A percentile compares a stretch with the other conserved stretches of the same genome.
phyloP scores from a whole-genome alignment of 208 protist species.

The Leishmania gerbilli region DNA sequence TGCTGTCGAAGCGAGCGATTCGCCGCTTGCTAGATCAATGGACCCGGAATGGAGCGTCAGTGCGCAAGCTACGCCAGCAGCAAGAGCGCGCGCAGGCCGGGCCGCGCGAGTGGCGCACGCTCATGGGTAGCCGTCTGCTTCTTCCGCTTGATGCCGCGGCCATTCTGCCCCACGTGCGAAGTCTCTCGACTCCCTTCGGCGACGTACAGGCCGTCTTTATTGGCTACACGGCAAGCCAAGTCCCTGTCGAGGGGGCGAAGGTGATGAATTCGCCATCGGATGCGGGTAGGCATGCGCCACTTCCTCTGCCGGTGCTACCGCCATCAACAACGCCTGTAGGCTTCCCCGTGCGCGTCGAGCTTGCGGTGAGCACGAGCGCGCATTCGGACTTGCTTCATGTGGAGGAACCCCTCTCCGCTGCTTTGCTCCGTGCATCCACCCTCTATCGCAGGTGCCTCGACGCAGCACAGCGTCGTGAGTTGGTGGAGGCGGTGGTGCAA shows the following conservation, averaged over 20 bases:
- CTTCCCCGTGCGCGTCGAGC: not conserved
- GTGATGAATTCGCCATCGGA: not conserved
- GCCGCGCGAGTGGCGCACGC: conserved; percentile 12
- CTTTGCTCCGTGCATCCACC: conserved; percentile 40
- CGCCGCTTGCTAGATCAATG: conserved; percentile 72
- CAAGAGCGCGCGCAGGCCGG: not conserved
- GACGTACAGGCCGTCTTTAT: conserved; percentile 53
- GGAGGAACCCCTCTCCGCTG: conserved; percentile 51
- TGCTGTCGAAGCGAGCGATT: conserved; percentile 59
- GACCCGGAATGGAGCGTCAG: conserved; percentile 62
- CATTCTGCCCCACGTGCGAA: conserved; percentile 14
- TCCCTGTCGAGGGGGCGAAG: not conserved
- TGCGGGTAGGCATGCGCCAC: not conserved
- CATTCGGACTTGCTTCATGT: conserved; percentile 38
- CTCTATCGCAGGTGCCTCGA: conserved; percentile 24
- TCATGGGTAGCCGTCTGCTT: conserved; percentile 1
- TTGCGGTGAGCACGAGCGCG: not conserved
- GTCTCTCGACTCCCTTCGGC: conserved; percentile 44
- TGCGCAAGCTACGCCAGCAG: not conserved
- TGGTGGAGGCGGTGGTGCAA: conserved; percentile 30
- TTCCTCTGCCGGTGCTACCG: not conserved
- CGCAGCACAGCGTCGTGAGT: conserved; percentile 10
- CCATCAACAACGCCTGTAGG: not conserved
- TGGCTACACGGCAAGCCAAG: conserved; percentile 9
- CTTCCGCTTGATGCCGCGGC: not conserved